Evolutionary conservation across 371 early-diverging fungal genomes (phyloP).

Genomic region (Apophysomyces variabilis): DNA sequence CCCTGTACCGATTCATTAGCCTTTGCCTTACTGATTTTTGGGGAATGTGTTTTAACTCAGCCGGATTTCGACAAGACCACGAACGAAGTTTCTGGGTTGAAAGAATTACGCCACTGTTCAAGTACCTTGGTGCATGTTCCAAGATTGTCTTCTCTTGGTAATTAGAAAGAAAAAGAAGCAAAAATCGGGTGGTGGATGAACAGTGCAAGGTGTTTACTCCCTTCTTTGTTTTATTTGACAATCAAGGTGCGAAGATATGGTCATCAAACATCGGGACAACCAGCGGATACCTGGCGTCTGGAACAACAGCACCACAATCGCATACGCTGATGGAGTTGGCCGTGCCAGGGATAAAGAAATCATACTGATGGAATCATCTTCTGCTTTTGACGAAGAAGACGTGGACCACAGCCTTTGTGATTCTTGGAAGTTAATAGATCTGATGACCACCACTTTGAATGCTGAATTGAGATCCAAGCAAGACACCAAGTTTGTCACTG

Average conservation of each 20-base stretch:
- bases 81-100: not conserved
- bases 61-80: not conserved
- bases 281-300: conserved; percentile 1
- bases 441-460: conserved; percentile 1
- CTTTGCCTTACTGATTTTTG: conserved; percentile 1
- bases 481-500: conserved; percentile 3
- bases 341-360: conserved; percentile 2
- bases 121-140: conserved; percentile 4
- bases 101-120: conserved; percentile 3
- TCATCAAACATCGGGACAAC: not conserved
- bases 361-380: conserved; percentile 8
- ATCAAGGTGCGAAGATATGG: not conserved
- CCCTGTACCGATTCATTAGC: not conserved
- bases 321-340: conserved; percentile 2
- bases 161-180: not conserved
- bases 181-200: not conserved
- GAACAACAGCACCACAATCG: not conserved
- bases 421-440: conserved; percentile 2
- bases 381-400: conserved; percentile 7
- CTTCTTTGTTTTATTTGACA: conserved; percentile 5
- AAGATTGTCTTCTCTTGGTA: not conserved
- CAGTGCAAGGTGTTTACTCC: not conserved
- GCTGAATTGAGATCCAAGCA: conserved; percentile 4
- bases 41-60: conserved; percentile 6
- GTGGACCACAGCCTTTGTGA: not conserved